Conservation (phyloP, 495 filamentous ascomycete species). For the Chaetomium fimeti region DNA sequence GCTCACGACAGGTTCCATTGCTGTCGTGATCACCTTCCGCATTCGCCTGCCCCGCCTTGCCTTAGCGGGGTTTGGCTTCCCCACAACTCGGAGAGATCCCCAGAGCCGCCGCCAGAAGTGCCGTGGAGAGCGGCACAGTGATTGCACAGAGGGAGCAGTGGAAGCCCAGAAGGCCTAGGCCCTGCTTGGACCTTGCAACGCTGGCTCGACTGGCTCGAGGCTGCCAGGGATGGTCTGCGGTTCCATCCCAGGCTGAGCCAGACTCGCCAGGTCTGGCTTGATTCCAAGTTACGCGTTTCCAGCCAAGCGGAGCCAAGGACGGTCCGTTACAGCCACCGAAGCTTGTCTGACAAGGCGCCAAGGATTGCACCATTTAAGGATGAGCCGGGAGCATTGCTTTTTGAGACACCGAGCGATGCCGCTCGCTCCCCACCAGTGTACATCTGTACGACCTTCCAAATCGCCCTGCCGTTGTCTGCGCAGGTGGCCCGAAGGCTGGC, state of each 20-base stretch:
- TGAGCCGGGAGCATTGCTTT: constrained; percentile 6
- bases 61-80: constrained; percentile 13
- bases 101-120: not conserved
- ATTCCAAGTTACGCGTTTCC: not conserved
- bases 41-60: not conserved
- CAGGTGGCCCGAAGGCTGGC: not conserved
- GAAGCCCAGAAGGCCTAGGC: not conserved
- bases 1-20: not conserved
- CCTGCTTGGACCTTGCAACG: no score
- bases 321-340: not conserved
- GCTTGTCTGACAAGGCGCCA: constrained; percentile 4
- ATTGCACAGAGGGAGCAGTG: no score
- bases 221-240: not conserved
- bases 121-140: no score
- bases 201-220: no score
- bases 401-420: constrained; percentile 15
- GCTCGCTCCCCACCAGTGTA: not conserved
- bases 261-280: no score
- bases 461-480: not conserved
- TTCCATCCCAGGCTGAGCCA: no score
- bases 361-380: not conserved
- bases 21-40: constrained; percentile 19
- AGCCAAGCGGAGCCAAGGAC: constrained; percentile 7
- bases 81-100: not conserved
- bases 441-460: constrained; percentile 7